Conservation (phyloP, 345 rosid genomes). For the Limnanthes douglasii region DNA sequence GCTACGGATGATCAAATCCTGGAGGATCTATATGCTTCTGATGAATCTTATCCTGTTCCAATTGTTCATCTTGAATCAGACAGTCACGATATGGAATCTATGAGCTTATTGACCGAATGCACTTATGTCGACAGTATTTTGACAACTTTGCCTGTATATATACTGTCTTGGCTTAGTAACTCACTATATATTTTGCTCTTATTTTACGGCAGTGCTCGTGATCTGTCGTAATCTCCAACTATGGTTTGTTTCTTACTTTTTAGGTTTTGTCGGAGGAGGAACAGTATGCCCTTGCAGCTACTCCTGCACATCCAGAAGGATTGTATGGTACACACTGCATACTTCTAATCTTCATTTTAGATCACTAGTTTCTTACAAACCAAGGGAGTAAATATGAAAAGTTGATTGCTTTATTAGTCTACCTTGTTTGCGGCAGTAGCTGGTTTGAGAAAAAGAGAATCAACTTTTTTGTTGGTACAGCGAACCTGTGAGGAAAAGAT, state of each 20-base stretch:
- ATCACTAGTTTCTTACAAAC: background rate
- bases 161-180: background rate
- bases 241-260: conserved; percentile 6
- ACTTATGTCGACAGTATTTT: conserved; percentile 55
- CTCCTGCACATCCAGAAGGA: conserved; percentile 86
- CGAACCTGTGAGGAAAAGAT: too few relatives aligned
- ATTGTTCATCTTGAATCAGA: conserved; percentile 54
- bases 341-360: background rate
- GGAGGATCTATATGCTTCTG: conserved; percentile 21
- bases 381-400: background rate
- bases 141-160: conserved; percentile 60
- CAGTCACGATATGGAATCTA: conserved; percentile 40
- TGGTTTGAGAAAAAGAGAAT: too few relatives aligned
- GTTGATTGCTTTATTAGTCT: conserved; percentile 8
- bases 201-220: too few relatives aligned
- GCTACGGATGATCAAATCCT: conserved; percentile 27
- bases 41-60: conserved; percentile 31
- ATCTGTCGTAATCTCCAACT: too few relatives aligned
- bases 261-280: conserved; percentile 84
- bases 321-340: conserved; percentile 42
- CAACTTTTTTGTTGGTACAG: too few relatives aligned
- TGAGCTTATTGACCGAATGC: conserved; percentile 42
- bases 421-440: too few relatives aligned
- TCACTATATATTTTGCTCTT: background rate
- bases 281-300: conserved; percentile 82